Evolutionary conservation across 371 early-diverging fungal genomes (phyloP), one percentile per base, ranked within the genome.

Genomic region (Phascolomyces articulosus): DNA sequence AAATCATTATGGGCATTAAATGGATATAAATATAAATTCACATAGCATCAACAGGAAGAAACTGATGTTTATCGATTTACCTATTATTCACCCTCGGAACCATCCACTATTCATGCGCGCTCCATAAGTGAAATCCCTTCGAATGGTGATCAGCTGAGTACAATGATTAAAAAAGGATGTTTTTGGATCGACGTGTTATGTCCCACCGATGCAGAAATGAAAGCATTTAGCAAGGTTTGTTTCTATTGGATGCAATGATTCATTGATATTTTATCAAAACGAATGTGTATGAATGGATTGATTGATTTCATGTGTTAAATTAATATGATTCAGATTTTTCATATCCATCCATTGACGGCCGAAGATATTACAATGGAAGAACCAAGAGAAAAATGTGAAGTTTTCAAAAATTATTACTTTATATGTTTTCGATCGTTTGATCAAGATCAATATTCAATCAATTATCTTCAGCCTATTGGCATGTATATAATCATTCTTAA

Each of bases 341-440:
- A 78, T 58, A 89, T 97, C 29, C 98, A 97, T 65, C 95, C 98
- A 21, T 73, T 97, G 54, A 96, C 96, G 0, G 84, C 87, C 26
- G 96, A 97, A 76, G 98, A 96, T 62, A 93, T 97, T 55, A 86
- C 88, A 64, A 93, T 92, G 60, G 90, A 95, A 70, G 97, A 97
- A 47, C 87, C 84, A 27, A 84, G 98, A 11, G 97, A 96, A 71
- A 98, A 98, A 70, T 95, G 94, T 67, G 97, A 97, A 71, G 85
- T 92, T 16, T 96, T 95, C 63, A 78, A 86, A 28, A 91, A 91
- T 60, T 98, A 98, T 79, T 93, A 93, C 65, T 97, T 97, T 81
- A 85, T 96, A 34, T 89, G 91, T 70, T 93, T 95, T 72, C 84
- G 94, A 62, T 81, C 88, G 10, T 90, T 92, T 71, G 91, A 92